Conservation (phyloP, 2,329 filamentous ascomycete species). For the Beauveria australis region DNA sequence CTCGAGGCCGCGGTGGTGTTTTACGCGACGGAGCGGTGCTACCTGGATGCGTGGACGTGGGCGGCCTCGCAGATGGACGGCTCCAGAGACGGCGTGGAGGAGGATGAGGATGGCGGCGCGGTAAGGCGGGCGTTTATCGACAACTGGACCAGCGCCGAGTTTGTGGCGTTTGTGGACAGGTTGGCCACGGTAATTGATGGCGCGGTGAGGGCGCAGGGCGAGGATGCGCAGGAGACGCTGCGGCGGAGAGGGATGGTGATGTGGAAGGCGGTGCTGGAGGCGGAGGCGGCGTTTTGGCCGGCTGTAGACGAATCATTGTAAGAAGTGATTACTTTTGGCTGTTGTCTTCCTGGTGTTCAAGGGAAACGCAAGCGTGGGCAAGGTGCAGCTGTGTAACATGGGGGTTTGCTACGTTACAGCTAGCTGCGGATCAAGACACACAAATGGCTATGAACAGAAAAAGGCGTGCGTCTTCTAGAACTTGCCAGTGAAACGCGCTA, state of each 20-base stretch:
- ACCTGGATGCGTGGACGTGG: slow-evolving; percentile 51
- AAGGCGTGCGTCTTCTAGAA: no score
- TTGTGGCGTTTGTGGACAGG: slow-evolving; percentile 48
- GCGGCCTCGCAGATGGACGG: slow-evolving; percentile 30
- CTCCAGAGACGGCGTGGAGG: slow-evolving; percentile 1
- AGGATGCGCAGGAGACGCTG: slow-evolving; percentile 23
- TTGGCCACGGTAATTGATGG: slow-evolving; percentile 49
- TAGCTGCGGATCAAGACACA: no score
- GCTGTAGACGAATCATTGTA: slow-evolving; percentile 15
- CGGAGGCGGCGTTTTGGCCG: slow-evolving; percentile 55
- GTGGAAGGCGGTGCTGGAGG: slow-evolving; percentile 43
- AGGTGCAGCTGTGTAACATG: no score
- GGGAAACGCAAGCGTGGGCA: no score
- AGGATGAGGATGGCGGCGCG: slow-evolving; percentile 48
- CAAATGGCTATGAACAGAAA: no score
- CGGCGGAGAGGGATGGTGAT: slow-evolving; percentile 32
- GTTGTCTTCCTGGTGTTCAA: no score
- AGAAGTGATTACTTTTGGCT: no score
- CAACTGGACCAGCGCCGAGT: slow-evolving; percentile 59
- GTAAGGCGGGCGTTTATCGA: slow-evolving; percentile 57
- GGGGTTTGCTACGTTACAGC: no score
- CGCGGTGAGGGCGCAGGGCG: slow-evolving; percentile 34
- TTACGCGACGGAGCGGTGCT: slow-evolving; percentile 66
- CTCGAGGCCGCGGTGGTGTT: slow-evolving; percentile 65
- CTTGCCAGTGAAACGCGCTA: no score